Base-by-base conservation (phyloP, 148 eudicot species). In the Rhododendron henanense region DNA sequence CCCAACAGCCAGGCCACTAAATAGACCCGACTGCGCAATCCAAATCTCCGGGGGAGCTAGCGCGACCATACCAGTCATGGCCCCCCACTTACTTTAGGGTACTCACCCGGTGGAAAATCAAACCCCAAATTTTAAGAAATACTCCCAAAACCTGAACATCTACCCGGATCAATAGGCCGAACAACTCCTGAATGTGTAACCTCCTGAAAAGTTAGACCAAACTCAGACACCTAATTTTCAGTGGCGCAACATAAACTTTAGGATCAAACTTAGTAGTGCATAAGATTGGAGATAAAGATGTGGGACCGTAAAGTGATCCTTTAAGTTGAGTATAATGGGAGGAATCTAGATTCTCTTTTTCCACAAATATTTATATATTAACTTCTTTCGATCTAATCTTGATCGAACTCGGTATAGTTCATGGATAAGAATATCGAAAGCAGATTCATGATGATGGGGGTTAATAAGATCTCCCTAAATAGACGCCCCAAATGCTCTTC, bases 311-410 rank as follows among this genome's bases (percentile, higher is more conserved):
- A 47, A 50, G 53, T 79, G 21, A 19, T 48, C 59, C 82, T 4
- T 28, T 69, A 25, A 25, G 59, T 45, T 14, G 63, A 79, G 57
- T 47, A 79, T 10, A 25, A n/a, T 23, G 61, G 82, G 35, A 47
- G 61, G 23, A 53, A 50, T 79, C 15, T 18, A 28, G 37, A 79
- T 79, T 79, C 82, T 79, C 41, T 28, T 79, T 79, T 79, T 25
- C 16, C 2, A 5, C n/a, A 45, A 61, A 21, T 1, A 19, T 44
- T 45, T 10, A 3, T n/a, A 21, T 47, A n/a, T 47, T 79, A 23
- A 19, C 31, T 23, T 19, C 5, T 23, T 45, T 28, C 37, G 37
- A 35, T 35, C 35, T 79, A 44, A n/a, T 79, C 82, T 23, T 50
- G 59, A 44, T 44, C 3, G 21, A 9, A 15, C 13, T 37, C 51